Base-by-base conservation (phyloP, 1,284 basidiomycete species). In the Ustilago cynodontis region DNA sequence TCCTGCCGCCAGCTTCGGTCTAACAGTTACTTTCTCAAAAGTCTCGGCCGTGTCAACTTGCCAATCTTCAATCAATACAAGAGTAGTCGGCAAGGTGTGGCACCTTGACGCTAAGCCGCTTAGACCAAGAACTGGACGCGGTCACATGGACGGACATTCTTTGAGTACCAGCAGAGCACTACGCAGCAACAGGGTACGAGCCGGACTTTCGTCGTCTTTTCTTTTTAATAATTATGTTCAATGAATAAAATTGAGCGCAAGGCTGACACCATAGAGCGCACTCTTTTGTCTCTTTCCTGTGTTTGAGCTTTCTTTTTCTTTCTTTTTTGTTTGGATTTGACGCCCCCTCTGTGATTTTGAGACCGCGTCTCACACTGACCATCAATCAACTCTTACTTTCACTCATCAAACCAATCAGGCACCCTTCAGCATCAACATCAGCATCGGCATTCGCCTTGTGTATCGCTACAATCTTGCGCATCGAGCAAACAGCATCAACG, bases 91-190 rank as follows among this genome's bases (percentile, higher is more conserved):
- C n/a, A n/a, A n/a, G n/a, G 31, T 33, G 14, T 11, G 35, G 35
- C 35, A 45, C 43, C 20, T 20, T n/a, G n/a, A 37, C 35, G 35
- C 35, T 11, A 14, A 37, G 35, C 35, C 14, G 14, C 35, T 14
- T 45, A 20, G 7, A 16, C 7, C 3, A 24, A 24, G 14, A 22
- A 6, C n/a, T 24, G 29, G 59, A 37, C 59, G 59, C 59, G 59
- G 59, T 61, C 59, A 61, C 59, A 61, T 54, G 59, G 31, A 33
- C 31, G 31, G 5, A 11, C 31, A 5, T 33, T 5, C 11, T 33
- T 33, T 6, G 31, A 33, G 5, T 33, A 33, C 11, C 11, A 6
- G 31, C 31, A 33, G 6, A 33, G 11, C 6, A 33, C 31, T 33
- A 11, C 11, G 11, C 11, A 50, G 33, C 50, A 37, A 20, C 37